Evolutionary conservation across 169 alveolate species (phyloP), one percentile per base, ranked within the genome.

Genomic region (Cardiosporidium cionae): DNA sequence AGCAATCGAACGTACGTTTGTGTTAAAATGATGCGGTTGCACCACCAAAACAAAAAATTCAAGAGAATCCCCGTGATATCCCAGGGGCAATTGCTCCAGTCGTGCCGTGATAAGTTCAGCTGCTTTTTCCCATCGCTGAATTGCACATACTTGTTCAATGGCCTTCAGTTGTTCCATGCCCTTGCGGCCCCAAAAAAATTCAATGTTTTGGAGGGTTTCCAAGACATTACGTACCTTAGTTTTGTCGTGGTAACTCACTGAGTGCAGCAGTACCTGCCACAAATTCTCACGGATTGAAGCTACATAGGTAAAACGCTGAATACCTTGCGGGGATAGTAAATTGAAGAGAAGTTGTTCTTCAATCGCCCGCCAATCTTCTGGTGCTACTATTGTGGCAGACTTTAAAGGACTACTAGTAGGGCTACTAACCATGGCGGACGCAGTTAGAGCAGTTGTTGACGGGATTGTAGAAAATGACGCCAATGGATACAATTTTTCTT

Each of bases 211-310:
- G 0, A 74, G 68, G 44, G 70, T 66, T 36, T 52, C 36, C 7
- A 74, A 65, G 7, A 65, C 76, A 4, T 65, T 71, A 2, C 34
- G 65, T 6, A 65, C 73, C 32, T 74, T 68, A 32, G 37, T 52
- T 7, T 3, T 6, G 0, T 44, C 27, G 9, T 65, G 25, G 33
- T 32, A n/a, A 25, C 71, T 72, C 7, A 74, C 74, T 52, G 65
- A 74, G 3, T 70, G 31, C 1, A 67, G 37, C 27, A 74, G 32
- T 6, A 74, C 74, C 70, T 74, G 81, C 81, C 81, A 74, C 16
- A 74, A 52, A 31, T 74, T 74, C 52, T 74, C 81, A 6, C 81
- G 28, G 3, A 74, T 44, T 65, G 36, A 54, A 9, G 81, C 81
- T 7, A 68, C 70, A 34, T 74, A 74, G 29, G 81, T 74, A n/a